Evolutionary conservation across 78 protist species (phyloP).

Genomic region (Isochrysis galbana): DNA sequence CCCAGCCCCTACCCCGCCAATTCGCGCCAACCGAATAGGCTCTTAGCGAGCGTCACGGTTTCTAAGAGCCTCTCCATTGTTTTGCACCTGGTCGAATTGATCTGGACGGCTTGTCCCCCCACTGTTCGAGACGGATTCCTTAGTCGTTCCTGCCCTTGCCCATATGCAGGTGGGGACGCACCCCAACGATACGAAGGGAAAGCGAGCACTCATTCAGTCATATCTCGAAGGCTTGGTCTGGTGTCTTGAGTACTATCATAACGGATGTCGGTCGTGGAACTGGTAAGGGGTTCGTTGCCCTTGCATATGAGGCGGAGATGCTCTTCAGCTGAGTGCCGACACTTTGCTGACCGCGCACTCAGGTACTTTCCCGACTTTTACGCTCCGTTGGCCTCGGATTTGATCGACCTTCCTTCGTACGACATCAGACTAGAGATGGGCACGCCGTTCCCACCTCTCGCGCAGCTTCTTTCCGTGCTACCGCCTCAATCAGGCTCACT

Average conservation of each 20-base stretch:
- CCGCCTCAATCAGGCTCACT: conserved; percentile 24
- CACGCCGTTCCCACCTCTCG: conserved; percentile 27
- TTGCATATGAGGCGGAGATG: too few relatives aligned
- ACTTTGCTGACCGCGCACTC: not conserved
- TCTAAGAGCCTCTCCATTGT: too few relatives aligned
- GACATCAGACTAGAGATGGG: not conserved
- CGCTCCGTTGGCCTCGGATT: conserved; percentile 51
- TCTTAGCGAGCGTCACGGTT: too few relatives aligned
- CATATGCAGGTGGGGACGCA: too few relatives aligned
- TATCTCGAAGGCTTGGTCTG: not conserved
- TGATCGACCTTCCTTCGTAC: not conserved
- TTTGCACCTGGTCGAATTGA: too few relatives aligned
- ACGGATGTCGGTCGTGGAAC: conserved; percentile 5
- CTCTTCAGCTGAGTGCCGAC: too few relatives aligned
- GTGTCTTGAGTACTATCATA: not conserved
- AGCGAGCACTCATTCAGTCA: not conserved
- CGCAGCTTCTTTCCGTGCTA: conserved; percentile 34
- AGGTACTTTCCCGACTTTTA: conserved; percentile 54
- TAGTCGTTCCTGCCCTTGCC: too few relatives aligned
- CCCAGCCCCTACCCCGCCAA: too few relatives aligned
- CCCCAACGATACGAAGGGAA: not conserved
- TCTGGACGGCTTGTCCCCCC: too few relatives aligned
- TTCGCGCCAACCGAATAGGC: too few relatives aligned
- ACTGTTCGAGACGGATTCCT: too few relatives aligned
- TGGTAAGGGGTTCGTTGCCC: not conserved